Evolutionary conservation across 164 flowering plant genomes (phyloP).

Genomic region (Santalum album): DNA sequence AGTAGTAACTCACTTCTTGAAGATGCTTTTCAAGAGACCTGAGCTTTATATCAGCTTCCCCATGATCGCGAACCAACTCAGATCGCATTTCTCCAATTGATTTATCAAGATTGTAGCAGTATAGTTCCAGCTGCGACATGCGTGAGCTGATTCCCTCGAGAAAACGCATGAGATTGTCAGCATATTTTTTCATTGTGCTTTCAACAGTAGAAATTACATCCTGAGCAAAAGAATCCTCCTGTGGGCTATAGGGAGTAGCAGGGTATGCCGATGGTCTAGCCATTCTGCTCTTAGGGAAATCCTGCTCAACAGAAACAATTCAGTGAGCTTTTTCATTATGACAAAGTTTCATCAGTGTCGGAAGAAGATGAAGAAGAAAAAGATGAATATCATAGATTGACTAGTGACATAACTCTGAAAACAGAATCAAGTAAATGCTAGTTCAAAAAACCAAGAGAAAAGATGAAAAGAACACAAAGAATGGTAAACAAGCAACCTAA

Average conservation of each 20-base stretch:
- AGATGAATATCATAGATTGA: too few relatives aligned
- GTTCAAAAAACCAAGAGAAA: too few relatives aligned
- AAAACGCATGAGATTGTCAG: conserved; percentile 78
- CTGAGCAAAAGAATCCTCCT: conserved; percentile 53
- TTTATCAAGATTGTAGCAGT: conserved; percentile 86
- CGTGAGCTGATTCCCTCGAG: conserved; percentile 94
- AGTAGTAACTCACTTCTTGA: conserved; percentile 57
- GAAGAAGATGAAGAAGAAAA: background rate
- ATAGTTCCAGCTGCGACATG: conserved; percentile 76
- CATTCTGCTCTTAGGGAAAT: conserved; percentile 61
- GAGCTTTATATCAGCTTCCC: conserved; percentile 71
- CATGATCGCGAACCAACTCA: conserved; percentile 64
- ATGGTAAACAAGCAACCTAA: too few relatives aligned
- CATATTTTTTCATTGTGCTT: conserved; percentile 71
- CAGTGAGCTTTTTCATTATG: background rate
- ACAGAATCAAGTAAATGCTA: too few relatives aligned
- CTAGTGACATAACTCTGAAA: too few relatives aligned
- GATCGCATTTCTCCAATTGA: conserved; percentile 85
- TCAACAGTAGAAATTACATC: conserved; percentile 66
- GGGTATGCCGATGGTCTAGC: conserved; percentile 42
- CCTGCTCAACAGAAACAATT: conserved; percentile 33
- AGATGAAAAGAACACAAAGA: too few relatives aligned
- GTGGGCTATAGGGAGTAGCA: conserved; percentile 39
- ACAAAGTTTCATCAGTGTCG: background rate
- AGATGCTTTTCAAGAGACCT: conserved; percentile 85